Percentiles rank a stretch among this genome's conserved stretches.
Conservation (phyloP, 805 yeast genomes). For the Clavispora carvajalis region DNA sequence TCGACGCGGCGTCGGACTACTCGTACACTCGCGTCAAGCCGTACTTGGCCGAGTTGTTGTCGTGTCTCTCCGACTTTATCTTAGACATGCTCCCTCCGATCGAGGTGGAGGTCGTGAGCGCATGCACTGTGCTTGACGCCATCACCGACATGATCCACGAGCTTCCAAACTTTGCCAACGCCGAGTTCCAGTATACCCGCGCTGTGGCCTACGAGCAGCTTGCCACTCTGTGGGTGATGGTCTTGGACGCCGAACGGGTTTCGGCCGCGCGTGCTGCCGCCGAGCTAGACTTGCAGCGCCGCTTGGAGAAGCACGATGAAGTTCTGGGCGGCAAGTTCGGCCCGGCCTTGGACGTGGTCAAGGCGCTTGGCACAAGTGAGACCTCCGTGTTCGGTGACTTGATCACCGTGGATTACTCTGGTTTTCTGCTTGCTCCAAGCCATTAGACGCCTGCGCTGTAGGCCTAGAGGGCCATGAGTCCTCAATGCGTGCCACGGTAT, state of each 20-base stretch:
- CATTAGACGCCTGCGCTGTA: too few species aligned
- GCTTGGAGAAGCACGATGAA: conserved; percentile 42
- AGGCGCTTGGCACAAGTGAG: conserved; percentile 10
- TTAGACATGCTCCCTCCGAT: conserved; percentile 68
- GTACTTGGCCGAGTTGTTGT: conserved; percentile 60
- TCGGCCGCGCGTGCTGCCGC: conserved; percentile 27
- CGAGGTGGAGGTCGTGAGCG: conserved; percentile 46
- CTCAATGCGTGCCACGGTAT: too few species aligned
- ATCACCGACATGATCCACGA: conserved; percentile 56
- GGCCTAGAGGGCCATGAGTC: too few species aligned
- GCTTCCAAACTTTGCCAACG: conserved; percentile 61
- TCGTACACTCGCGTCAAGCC: conserved; percentile 71
- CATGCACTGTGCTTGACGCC: conserved; percentile 58
- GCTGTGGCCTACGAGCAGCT: conserved; percentile 57
- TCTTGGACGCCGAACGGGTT: conserved; percentile 26
- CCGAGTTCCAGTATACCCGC: conserved; percentile 49
- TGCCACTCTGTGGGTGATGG: conserved; percentile 54
- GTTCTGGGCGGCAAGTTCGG: conserved; percentile 37
- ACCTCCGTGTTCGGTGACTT: conserved; percentile 19
- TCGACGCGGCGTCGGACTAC: conserved; percentile 68
- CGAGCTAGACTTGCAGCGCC: conserved; percentile 36
- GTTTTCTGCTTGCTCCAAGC: conserved; percentile 30
- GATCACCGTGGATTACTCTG: conserved; percentile 40
- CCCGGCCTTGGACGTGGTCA: conserved; percentile 41
- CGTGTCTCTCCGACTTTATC: conserved; percentile 69